Evolutionary conservation across 805 yeast species (phyloP), one percentile per base, ranked within the genome.

Genomic region (Pichia pseudocactophila): DNA sequence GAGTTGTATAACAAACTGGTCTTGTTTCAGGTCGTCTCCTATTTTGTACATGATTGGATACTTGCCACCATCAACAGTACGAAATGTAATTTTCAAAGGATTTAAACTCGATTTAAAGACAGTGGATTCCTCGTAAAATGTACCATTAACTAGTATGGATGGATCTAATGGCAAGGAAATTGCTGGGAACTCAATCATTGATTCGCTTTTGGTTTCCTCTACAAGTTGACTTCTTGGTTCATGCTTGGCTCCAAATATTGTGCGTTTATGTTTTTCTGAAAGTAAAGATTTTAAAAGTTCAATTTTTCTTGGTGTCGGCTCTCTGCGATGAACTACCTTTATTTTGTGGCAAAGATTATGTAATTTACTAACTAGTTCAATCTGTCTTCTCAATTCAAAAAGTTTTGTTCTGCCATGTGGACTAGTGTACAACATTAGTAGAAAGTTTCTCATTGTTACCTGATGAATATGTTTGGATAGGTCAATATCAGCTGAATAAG

Each of bases 21-120:
- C 99, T 61, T 92, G 99, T 46, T 97, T 70, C 39, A 92, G 68
- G 58, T 92, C 98, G 60, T 84, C 99, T 12, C 99, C 99, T 39
- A 84, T 83, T 61, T 92, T 92, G 64, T 87, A 90, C 82, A 92
- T 90, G 30, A 92, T 65, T 6, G 94, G 78, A 59, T 87, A 92
- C 41, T 63, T 66, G 0, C 58, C 62, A 2, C 72, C 74, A 9
- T 63, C 62, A 2, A 64, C 58, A 2, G 45, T 50, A 51, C 73
- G 78, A 58, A 92, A 80, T 0, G 87, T 74, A 36, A 92, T 72
- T 56, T 88, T 87, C 41, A 92, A 66, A 1, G 99, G 99, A 7
- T 90, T 79, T 55, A 92, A 68, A 20, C 95, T 84, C 47, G 95
- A 82, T 59, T 92, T 94, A 66, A 92, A 92, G 4, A 92, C 97